Conservation (phyloP, 108 stramenopile species). For the Conticribra weissflogii region DNA sequence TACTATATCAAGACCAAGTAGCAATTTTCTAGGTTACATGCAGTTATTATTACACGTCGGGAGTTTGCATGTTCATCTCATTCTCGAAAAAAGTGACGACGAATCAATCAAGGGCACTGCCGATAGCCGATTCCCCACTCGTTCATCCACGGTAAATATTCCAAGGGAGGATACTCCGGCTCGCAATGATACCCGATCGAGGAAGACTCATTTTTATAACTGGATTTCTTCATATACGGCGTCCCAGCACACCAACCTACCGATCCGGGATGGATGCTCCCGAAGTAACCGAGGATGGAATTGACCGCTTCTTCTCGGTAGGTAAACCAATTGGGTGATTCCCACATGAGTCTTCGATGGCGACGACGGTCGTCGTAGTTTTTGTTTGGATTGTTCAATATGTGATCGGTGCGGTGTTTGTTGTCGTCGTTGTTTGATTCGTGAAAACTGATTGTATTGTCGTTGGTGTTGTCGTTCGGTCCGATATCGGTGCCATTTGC, state of each 20-base stretch:
- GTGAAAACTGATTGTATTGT: too few relatives aligned
- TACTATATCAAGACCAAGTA: too few relatives aligned
- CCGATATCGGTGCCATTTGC: too few relatives aligned
- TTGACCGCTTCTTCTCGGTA: conserved; percentile 60
- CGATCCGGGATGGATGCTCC: conserved; percentile 63
- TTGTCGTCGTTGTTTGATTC: too few relatives aligned
- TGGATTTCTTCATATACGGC: conserved; percentile 26
- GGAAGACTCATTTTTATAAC: not conserved
- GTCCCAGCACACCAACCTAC: conserved; percentile 77
- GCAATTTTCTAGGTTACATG: too few relatives aligned
- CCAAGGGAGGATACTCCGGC: not conserved
- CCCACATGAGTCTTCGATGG: conserved; percentile 44
- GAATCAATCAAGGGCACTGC: conserved; percentile 11
- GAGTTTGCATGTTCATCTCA: too few relatives aligned
- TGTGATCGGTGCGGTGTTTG: too few relatives aligned
- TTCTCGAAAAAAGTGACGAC: too few relatives aligned
- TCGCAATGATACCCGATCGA: not conserved
- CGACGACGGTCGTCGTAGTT: not conserved
- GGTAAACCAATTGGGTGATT: conserved; percentile 48
- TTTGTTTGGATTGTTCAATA: conserved; percentile 7
- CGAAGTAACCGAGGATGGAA: conserved; percentile 70
- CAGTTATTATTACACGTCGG: too few relatives aligned
- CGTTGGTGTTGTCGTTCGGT: too few relatives aligned
- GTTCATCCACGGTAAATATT: conserved; percentile 3
- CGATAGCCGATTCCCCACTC: not conserved